Percentiles rank a stretch among this genome's conserved stretches.
Evolutionary conservation across 2,329 filamentous ascomycete species (phyloP).

Genomic region (Ophiostoma himal-ulmi): DNA sequence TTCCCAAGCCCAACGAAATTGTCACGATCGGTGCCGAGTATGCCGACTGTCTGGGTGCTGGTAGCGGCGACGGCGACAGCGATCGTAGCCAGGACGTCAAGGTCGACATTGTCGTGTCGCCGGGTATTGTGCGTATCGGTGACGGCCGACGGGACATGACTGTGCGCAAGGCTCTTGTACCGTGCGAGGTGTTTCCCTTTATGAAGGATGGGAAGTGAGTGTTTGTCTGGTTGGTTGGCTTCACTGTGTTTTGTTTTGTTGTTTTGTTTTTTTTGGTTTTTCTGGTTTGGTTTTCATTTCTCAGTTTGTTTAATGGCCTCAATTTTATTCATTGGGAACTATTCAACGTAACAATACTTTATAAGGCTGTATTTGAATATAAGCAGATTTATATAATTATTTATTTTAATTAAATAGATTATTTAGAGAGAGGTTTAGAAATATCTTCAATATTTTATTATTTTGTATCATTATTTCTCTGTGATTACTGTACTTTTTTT

Average conservation of each 20-base stretch:
- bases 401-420: too few relatives aligned
- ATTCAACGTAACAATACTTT: background rate
- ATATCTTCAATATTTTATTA: too few relatives aligned
- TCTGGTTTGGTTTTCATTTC: background rate
- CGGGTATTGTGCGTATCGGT: slow-evolving; percentile 23
- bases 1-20: slow-evolving; percentile 3
- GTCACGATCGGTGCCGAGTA: slow-evolving; percentile 23
- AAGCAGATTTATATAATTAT: too few relatives aligned
- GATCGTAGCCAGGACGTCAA: background rate
- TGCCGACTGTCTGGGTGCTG: slow-evolving; percentile 19
- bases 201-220: background rate
- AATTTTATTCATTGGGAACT: background rate
- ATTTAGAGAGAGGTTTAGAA: too few relatives aligned
- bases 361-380: too few relatives aligned
- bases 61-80: slow-evolving; percentile 13
- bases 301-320: background rate
- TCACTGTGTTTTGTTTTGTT: background rate
- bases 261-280: background rate
- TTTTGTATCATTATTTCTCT: background rate
- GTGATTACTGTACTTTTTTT: background rate
- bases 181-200: slow-evolving; percentile 22
- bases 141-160: slow-evolving; percentile 22
- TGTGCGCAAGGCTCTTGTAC: slow-evolving; percentile 19
- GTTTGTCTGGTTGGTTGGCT: background rate
- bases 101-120: slow-evolving; percentile 24